Percentiles rank a stretch among this genome's conserved stretches.
Evolutionary conservation across 2,329 filamentous ascomycete genomes (phyloP).

Genomic region (Leptographium wingfieldii): DNA sequence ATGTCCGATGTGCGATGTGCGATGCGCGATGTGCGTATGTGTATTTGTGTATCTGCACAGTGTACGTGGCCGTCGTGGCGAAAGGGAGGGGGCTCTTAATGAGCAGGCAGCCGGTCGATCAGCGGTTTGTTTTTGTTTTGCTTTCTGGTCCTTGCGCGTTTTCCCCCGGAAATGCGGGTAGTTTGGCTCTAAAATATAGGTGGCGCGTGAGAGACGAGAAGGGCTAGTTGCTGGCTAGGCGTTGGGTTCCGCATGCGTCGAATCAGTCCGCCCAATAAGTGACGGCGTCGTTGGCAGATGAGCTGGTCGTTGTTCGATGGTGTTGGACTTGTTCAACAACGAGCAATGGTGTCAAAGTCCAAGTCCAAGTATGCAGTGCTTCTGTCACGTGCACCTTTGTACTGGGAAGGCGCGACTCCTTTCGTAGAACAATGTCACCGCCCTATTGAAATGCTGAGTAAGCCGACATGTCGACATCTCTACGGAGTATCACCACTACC

Average conservation of each 20-base stretch:
- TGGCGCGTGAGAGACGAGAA: not conserved
- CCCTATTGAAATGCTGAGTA: not conserved
- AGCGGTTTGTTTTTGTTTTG: slow-evolving; percentile 1
- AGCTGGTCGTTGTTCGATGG: too few species aligned
- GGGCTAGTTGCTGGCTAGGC: not conserved
- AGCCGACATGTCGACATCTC: not conserved
- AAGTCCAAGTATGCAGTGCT: too few species aligned
- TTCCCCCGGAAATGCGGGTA: not conserved
- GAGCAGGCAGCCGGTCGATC: not conserved
- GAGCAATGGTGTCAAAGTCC: too few species aligned
- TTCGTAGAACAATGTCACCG: too few species aligned
- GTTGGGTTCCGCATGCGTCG: not conserved
- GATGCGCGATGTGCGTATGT: too few species aligned
- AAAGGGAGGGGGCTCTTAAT: not conserved
- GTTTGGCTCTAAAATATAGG: not conserved
- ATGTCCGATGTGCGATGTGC: too few species aligned
- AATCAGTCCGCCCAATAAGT: too few species aligned
- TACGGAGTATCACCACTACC: not conserved
- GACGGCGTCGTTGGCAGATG: too few species aligned
- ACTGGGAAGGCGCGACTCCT: too few species aligned
- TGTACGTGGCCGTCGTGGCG: not conserved
- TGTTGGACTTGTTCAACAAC: too few species aligned
- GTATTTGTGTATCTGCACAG: not conserved
- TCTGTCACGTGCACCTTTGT: too few species aligned
- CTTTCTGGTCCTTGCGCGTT: not conserved